Evolutionary conservation across 805 yeast species (phyloP), one percentile per base, ranked within the genome.

Genomic region (Yarrowia phangngaensis): DNA sequence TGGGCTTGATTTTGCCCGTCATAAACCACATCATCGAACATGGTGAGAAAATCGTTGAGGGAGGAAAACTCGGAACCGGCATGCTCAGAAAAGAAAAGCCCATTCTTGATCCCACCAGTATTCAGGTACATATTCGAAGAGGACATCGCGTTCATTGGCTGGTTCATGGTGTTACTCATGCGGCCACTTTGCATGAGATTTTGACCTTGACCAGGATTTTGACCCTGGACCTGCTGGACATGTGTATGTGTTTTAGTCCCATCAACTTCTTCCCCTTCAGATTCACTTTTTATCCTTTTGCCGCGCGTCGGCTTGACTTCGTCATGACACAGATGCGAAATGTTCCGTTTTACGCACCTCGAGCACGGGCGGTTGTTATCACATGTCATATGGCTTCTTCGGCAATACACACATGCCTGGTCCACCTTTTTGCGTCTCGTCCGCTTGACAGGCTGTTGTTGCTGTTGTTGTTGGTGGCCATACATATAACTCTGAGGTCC

Each of bases 301-400:
- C 45, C 45, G 13, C 45, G 11, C 3, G 19, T 32, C 3, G 48
- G 48, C 35, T 41, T 41, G 29, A 27, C 50, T 60, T 82, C 89
- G 57, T 82, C 89, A 52, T 77, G 82, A 60, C 97, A 89, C 22
- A 89, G 65, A 64, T 88, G 95, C 3, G 92, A 89, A 36, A 89
- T 90, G 29, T 84, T 84, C 56, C 97, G 70, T 64, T 84, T 85
- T 8, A 89, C 71, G 65, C 97, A 89, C 32, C 96, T 71, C 43
- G 79, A 75, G 59, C 95, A 85, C 6, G 92, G 81, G 54, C 67
- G 73, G 79, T 58, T 86, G 65, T 14, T 41, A 63, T 88, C 95
- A 66, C 97, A 89, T 22, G 87, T 84, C 89, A 89, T 85, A 63
- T 89, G 97, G 0, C 95, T 85, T 49, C 97, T 70, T 29, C 96